Evolutionary conservation across 345 rosid genomes (phyloP).

Genomic region (Arabidopsis thaliana): TAIR10.1 NC_003070.9:2072501-2073000

Average conservation of each 20-base stretch:
- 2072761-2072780: constrained; percentile 63
- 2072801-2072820: constrained; percentile 90
- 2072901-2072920: constrained; percentile 70
- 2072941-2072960: constrained; percentile 76
- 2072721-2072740: constrained; percentile 76
- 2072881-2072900: constrained; percentile 81
- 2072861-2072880: constrained; percentile 74
- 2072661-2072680: constrained; percentile 81
- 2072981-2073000: constrained; percentile 63
- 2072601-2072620: constrained; percentile 73
- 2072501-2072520: constrained; percentile 81
- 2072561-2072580: constrained; percentile 67
- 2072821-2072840: constrained; percentile 75
- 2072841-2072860: constrained; percentile 84
- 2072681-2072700: constrained; percentile 79
- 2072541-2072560: constrained; percentile 76
- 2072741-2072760: constrained; percentile 67
- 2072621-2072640: constrained; percentile 64
- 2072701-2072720: constrained; percentile 82
- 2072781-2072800: constrained; percentile 87
- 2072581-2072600: constrained; percentile 86
- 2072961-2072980: constrained; percentile 80
- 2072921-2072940: constrained; percentile 62
- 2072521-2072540: constrained; percentile 72
- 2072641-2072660: constrained; percentile 76